Percentiles rank a stretch among this genome's conserved stretches.
Conservation (phyloP, 139 green algal genomes). For the Picochlorum sp. region DNA sequence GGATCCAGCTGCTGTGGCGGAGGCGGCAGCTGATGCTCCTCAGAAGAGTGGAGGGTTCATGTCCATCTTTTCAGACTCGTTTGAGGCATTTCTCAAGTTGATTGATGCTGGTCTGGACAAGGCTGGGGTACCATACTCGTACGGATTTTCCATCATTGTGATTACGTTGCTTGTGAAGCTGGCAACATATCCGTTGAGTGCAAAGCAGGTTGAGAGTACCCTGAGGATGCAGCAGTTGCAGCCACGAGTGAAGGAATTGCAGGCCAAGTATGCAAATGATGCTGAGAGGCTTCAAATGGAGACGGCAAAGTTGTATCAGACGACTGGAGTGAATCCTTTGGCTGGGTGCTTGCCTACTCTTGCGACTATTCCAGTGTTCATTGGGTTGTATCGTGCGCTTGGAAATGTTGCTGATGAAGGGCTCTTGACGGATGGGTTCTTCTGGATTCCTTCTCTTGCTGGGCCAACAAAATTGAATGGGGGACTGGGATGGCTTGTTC, state of each 20-base stretch:
- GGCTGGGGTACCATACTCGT: conserved; percentile 82
- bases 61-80: conserved; percentile 50
- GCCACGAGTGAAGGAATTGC: conserved; percentile 90
- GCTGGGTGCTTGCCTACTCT: conserved; percentile 88
- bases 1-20: conserved; percentile 11
- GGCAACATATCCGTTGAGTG: conserved; percentile 84
- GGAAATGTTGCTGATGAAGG: conserved; percentile 82
- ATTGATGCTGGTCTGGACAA: conserved; percentile 68
- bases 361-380: conserved; percentile 88
- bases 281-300: conserved; percentile 79
- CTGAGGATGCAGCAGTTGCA: conserved; percentile 83
- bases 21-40: conserved; percentile 11
- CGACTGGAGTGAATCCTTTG: conserved; percentile 85
- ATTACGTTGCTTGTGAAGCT: conserved; percentile 88
- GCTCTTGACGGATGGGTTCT: conserved; percentile 82
- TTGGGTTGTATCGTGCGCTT: conserved; percentile 90
- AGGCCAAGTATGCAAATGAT: conserved; percentile 80
- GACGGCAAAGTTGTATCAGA: conserved; percentile 88
- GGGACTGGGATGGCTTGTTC: conserved; percentile 68
- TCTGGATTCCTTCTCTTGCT: conserved; percentile 86
- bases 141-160: conserved; percentile 93
- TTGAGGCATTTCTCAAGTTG: conserved; percentile 66
- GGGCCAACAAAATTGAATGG: conserved; percentile 58
- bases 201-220: conserved; percentile 94
- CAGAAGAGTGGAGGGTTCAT: conserved; percentile 48